Evolutionary conservation across 495 filamentous ascomycete genomes (phyloP).

Genomic region (Xanthoparmelia taractica): DNA sequence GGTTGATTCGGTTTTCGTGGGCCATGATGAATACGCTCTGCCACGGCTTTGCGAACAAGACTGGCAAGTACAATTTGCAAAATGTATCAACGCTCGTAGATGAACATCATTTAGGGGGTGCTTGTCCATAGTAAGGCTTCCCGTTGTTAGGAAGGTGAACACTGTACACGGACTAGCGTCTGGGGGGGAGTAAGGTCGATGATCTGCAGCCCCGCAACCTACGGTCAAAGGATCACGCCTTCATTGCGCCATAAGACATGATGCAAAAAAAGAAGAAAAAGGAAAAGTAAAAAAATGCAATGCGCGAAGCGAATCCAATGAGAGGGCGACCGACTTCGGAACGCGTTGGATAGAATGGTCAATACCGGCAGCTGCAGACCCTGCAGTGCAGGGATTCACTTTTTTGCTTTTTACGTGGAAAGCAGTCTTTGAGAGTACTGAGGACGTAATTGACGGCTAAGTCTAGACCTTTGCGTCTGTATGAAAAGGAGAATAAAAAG

Average conservation of each 20-base stretch:
- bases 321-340: not conserved
- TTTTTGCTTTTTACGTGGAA: not conserved
- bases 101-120: not conserved
- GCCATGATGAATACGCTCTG: constrained; percentile 14
- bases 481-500: not conserved
- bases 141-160: not conserved
- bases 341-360: not conserved
- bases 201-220: not conserved
- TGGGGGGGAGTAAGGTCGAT: not conserved
- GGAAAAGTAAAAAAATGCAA: not conserved
- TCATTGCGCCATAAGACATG: constrained; percentile 2
- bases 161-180: not conserved
- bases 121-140: not conserved
- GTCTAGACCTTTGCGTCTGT: not conserved
- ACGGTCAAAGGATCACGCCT: constrained; percentile 2
- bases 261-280: not conserved
- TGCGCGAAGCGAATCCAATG: not conserved
- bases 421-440: not conserved
- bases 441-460: not conserved
- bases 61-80: not conserved
- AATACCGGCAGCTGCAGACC: constrained; percentile 3
- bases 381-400: constrained; percentile 7
- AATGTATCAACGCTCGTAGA: not conserved
- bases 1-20: constrained; percentile 25
- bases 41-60: not conserved